A percentile compares a stretch with the other conserved stretches of the same genome.
Evolutionary conservation across 257 asterid genomes (phyloP).

Genomic region (Solanum sejunctum): DNA sequence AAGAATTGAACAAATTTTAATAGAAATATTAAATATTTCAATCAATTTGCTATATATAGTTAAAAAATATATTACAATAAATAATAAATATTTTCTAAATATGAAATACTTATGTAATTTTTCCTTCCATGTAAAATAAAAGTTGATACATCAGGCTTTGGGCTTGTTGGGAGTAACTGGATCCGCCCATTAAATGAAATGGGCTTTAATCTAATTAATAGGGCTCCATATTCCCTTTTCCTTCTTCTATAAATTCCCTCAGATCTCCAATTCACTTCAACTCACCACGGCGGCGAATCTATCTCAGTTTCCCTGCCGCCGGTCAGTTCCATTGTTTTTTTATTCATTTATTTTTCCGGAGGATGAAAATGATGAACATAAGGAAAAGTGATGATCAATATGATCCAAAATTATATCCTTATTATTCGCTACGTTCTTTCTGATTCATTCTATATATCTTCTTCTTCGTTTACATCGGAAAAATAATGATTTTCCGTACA

Average conservation of each 20-base stretch:
- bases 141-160: neutral
- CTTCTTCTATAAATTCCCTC: neutral
- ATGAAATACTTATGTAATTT: too few species aligned
- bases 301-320: neutral
- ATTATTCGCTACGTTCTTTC: constrained; percentile 32
- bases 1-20: too few species aligned
- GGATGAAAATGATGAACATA: constrained; percentile 14
- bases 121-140: too few species aligned
- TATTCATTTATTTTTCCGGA: neutral
- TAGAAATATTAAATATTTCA: too few species aligned
- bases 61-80: too few species aligned
- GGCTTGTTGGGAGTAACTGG: neutral
- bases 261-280: too few species aligned
- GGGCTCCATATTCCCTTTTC: neutral
- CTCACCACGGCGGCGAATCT: too few species aligned
- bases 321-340: neutral
- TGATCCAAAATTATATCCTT: constrained; percentile 7
- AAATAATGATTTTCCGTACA: too few species aligned
- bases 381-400: neutral
- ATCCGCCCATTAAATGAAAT: neutral
- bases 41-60: too few species aligned
- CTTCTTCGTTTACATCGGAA: too few species aligned
- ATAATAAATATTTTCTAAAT: too few species aligned
- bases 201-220: neutral
- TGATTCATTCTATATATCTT: constrained; percentile 11